A percentile compares a stretch with the other conserved stretches of the same genome.
Conservation (phyloP, 2,329 filamentous ascomycete genomes). For the Colletotrichum gloeosporioides region DNA sequence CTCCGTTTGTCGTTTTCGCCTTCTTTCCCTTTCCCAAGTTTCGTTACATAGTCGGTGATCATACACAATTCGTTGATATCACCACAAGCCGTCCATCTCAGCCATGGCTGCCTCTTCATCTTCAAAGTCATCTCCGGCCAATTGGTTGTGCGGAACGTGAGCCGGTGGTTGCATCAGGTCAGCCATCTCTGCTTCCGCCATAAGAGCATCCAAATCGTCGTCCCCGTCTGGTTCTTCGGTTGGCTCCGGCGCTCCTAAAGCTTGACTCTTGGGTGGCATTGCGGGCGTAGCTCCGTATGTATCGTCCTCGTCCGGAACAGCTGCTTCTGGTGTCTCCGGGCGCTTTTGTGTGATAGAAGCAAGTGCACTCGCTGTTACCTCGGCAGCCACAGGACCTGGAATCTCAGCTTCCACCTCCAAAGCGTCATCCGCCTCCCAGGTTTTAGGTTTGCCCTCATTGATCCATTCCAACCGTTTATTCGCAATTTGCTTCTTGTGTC, state of each 20-base stretch:
- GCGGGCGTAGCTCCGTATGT: conserved; percentile 61
- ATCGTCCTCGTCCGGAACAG: conserved; percentile 52
- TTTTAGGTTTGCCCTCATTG: conserved; percentile 70
- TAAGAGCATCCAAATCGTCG: conserved; percentile 49
- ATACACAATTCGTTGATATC: conserved; percentile 7
- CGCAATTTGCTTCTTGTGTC: conserved; percentile 81
- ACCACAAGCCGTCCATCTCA: conserved; percentile 64
- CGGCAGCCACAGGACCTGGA: conserved; percentile 29
- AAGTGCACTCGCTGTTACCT: conserved; percentile 28
- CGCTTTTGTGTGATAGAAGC: conserved; percentile 39
- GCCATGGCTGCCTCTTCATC: conserved; percentile 74
- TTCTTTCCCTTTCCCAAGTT: neutral
- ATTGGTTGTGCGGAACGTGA: neutral
- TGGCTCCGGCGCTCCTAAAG: neutral
- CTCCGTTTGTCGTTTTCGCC: neutral
- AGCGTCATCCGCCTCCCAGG: conserved; percentile 31
- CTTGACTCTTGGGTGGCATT: neutral
- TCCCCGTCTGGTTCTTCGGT: conserved; percentile 25
- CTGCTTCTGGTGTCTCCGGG: conserved; percentile 35
- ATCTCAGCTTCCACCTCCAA: conserved; percentile 23
- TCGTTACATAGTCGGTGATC: neutral
- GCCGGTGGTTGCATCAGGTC: conserved; percentile 21
- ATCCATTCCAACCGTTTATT: conserved; percentile 83
- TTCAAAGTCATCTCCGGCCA: conserved; percentile 48
- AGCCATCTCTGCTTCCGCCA: conserved; percentile 41